Percentiles rank a stretch among this genome's conserved stretches.
These are phyloP conservation scores for Saccharomyces hybrid DNA, from an alignment of 1,139 yeast genomes.

Conservation along the genomic window DNA sequence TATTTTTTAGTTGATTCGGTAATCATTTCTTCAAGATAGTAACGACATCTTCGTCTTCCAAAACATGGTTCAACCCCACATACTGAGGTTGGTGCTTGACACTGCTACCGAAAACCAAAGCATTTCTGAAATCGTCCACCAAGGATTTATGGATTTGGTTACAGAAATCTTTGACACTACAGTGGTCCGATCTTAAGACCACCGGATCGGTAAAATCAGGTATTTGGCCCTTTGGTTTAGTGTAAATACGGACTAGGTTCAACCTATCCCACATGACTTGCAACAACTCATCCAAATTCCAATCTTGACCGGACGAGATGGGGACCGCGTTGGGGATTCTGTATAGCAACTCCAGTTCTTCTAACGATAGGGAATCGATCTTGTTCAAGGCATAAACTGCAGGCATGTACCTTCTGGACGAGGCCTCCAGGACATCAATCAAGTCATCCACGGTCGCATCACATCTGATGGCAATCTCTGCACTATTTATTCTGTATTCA, in stretches of 20 bases:
- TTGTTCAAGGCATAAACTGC: slow-evolving; percentile 90
- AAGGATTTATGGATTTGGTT: slow-evolving; percentile 90
- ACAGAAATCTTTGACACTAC: slow-evolving; percentile 92
- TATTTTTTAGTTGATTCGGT: not conserved
- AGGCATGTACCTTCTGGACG: slow-evolving; percentile 86
- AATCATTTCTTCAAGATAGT: slow-evolving; percentile 73
- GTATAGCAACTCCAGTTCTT: slow-evolving; percentile 81
- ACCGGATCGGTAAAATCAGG: slow-evolving; percentile 96
- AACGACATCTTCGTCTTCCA: slow-evolving; percentile 94
- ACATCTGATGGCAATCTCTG: slow-evolving; percentile 94
- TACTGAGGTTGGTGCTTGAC: slow-evolving; percentile 98
- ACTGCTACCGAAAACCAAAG: slow-evolving; percentile 83
- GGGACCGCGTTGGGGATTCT: slow-evolving; percentile 96
- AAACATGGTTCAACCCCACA: slow-evolving; percentile 74
- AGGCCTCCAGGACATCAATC: slow-evolving; percentile 87
- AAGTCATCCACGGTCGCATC: slow-evolving; percentile 96
- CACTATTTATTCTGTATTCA: slow-evolving; percentile 90
- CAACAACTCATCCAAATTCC: slow-evolving; percentile 92
- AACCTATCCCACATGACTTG: slow-evolving; percentile 93
- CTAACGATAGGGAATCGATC: slow-evolving; percentile 87
- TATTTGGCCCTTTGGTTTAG: slow-evolving; percentile 88
- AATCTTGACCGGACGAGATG: slow-evolving; percentile 87
- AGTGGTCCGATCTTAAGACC: slow-evolving; percentile 71
- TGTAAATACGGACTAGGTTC: slow-evolving; percentile 86
- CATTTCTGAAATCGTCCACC: slow-evolving; percentile 87